A percentile compares a stretch with the other conserved stretches of the same genome.
These are phyloP conservation scores for Coemansia umbellata DNA, from an alignment of 192 early-diverging fungal genomes.

Conservation along the genomic window DNA sequence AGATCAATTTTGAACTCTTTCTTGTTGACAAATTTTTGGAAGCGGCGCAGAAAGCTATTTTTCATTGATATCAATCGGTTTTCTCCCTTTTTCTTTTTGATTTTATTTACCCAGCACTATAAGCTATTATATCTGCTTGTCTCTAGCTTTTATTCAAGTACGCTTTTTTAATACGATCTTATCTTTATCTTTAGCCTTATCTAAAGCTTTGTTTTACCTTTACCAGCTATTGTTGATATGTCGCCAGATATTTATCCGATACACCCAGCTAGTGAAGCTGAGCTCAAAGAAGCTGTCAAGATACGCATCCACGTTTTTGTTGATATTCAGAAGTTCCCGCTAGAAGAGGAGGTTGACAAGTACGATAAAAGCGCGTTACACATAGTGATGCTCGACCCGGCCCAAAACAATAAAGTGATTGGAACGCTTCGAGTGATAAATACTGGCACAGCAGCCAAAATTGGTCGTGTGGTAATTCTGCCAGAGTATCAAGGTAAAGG, in stretches of 20 bases:
- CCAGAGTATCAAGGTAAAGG: slow-evolving; percentile 43
- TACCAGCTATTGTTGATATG: neutral
- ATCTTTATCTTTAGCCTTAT: neutral
- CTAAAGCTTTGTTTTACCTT: neutral
- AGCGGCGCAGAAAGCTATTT: no score
- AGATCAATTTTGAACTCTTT: no score
- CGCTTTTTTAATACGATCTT: no score
- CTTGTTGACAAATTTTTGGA: no score
- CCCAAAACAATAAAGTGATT: slow-evolving; percentile 11
- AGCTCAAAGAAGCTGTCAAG: slow-evolving; percentile 12
- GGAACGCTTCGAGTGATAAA: slow-evolving; percentile 30
- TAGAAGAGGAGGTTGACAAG: slow-evolving; percentile 24
- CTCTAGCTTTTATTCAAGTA: no score
- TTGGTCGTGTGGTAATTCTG: slow-evolving; percentile 33
- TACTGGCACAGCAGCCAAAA: slow-evolving; percentile 6
- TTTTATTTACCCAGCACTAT: no score
- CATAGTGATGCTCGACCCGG: slow-evolving; percentile 9
- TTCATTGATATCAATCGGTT: no score
- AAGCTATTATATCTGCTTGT: no score
- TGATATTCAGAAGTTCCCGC: slow-evolving; percentile 36
- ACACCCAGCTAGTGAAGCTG: slow-evolving; percentile 14
- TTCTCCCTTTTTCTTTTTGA: no score
- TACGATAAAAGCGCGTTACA: slow-evolving; percentile 22
- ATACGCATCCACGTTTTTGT: slow-evolving; percentile 36
- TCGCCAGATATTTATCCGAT: slow-evolving; percentile 5